These are phyloP conservation scores for Arachnopeziza araneosa DNA, from an alignment of 2,329 filamentous ascomycete genomes.

Conservation along the genomic window DNA sequence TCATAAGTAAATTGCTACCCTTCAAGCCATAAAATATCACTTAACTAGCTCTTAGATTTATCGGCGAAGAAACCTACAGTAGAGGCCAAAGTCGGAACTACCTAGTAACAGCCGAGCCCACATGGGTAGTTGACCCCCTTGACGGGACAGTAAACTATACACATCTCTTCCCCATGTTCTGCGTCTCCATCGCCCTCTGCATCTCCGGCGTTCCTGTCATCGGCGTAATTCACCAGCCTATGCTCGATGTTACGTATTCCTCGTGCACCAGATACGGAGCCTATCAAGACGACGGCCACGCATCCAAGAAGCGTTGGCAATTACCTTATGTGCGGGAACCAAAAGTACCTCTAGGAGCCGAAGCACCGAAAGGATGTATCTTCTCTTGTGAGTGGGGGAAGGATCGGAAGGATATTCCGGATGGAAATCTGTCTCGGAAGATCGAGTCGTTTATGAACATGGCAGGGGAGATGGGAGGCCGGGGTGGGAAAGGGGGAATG, in stretches of 20 bases:
- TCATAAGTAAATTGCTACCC: constrained; percentile 50
- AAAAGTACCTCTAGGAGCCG: constrained; percentile 52
- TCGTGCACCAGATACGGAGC: constrained; percentile 61
- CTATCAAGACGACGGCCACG: constrained; percentile 36
- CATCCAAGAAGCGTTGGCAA: constrained; percentile 45
- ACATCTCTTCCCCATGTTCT: constrained; percentile 76
- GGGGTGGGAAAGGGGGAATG: constrained; percentile 67
- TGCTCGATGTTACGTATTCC: constrained; percentile 64
- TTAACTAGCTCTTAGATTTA: constrained; percentile 47
- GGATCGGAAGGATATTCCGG: constrained; percentile 59
- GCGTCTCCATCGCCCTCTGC: constrained; percentile 68
- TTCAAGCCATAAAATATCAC: not conserved
- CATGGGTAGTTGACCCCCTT: constrained; percentile 73
- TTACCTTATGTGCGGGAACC: constrained; percentile 60
- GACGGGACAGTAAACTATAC: constrained; percentile 78
- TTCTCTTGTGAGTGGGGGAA: constrained; percentile 79
- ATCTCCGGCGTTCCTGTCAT: constrained; percentile 55
- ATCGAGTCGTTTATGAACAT: constrained; percentile 71
- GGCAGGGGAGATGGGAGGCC: constrained; percentile 58
- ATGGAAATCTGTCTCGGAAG: constrained; percentile 66
- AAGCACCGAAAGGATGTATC: constrained; percentile 62
- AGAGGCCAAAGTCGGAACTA: constrained; percentile 58
- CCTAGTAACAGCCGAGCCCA: constrained; percentile 57
- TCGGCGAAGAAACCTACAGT: constrained; percentile 73
- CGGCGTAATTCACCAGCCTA: constrained; percentile 68